Evolutionary conservation across 2,329 filamentous ascomycete species (phyloP).

Genomic region (Pyrenophora tritici-repentis): DNA sequence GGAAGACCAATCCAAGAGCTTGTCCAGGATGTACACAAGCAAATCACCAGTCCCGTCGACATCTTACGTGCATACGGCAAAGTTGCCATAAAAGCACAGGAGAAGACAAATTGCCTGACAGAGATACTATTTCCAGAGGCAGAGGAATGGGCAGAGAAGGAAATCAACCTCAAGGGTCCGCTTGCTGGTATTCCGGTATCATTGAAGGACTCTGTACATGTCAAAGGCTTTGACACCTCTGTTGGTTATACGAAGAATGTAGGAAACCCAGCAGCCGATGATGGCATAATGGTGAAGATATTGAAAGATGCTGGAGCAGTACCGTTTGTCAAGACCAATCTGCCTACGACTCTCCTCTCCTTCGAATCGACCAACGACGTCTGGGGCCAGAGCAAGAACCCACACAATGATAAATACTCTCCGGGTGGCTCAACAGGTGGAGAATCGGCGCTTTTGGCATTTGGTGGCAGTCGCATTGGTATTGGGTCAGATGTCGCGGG

Average conservation of each 20-base stretch:
- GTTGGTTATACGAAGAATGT: constrained; percentile 79
- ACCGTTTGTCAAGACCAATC: constrained; percentile 90
- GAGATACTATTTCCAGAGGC: constrained; percentile 82
- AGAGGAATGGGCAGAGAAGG: constrained; percentile 68
- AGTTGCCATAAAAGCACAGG: constrained; percentile 79
- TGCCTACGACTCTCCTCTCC: constrained; percentile 83
- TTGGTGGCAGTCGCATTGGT: constrained; percentile 81
- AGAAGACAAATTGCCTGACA: constrained; percentile 86
- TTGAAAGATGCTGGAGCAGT: constrained; percentile 87
- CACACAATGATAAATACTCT: constrained; percentile 81
- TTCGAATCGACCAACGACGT: constrained; percentile 81
- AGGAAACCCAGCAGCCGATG: constrained; percentile 66
- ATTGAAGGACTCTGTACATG: constrained; percentile 76
- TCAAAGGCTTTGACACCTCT: constrained; percentile 80
- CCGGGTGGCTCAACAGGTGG: constrained; percentile 88
- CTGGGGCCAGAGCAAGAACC: constrained; percentile 83
- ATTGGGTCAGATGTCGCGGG: constrained; percentile 92
- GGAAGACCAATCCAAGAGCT: constrained; percentile 76
- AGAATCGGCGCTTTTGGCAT: constrained; percentile 79
- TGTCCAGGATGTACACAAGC: constrained; percentile 76
- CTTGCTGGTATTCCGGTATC: constrained; percentile 86
- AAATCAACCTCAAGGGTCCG: constrained; percentile 75
- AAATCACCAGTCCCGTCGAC: constrained; percentile 67
- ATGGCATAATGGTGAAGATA: constrained; percentile 75
- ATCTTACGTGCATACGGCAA: constrained; percentile 88